These are phyloP conservation scores for Sporothrix euskadiensis DNA, from an alignment of 2,329 filamentous ascomycete species.

Conservation along the genomic window DNA sequence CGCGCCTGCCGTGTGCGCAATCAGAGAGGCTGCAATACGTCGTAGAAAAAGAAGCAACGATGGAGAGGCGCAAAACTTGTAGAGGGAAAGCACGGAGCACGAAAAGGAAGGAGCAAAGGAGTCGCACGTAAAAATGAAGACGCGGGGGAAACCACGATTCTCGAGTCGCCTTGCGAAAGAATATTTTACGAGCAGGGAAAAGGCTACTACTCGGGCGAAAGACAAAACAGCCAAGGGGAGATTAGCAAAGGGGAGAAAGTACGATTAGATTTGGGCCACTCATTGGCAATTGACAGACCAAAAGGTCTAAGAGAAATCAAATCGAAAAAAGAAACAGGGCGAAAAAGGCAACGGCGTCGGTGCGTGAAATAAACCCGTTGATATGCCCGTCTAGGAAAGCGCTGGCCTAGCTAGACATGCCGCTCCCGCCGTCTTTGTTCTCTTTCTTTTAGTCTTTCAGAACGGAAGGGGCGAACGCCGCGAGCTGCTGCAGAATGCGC, in stretches of 20 bases:
- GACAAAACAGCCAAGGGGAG: not conserved
- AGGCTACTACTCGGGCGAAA: not conserved
- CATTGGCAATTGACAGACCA: constrained; percentile 18
- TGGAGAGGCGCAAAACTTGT: not conserved
- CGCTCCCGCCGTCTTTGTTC: not conserved
- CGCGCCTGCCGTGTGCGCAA: not conserved
- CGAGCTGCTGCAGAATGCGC: not conserved
- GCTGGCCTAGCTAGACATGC: not conserved
- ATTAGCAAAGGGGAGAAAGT: constrained; percentile 8
- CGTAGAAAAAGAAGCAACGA: not conserved
- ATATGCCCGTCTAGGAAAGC: constrained; percentile 20
- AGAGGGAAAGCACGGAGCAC: not conserved
- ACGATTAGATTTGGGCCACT: not conserved
- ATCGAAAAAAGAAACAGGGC: not conserved
- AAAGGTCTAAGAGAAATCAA: constrained; percentile 19
- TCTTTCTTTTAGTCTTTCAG: not conserved
- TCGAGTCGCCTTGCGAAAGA: not conserved
- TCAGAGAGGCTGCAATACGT: not conserved
- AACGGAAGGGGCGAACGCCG: not conserved
- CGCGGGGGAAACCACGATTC: not conserved
- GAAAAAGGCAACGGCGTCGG: not conserved
- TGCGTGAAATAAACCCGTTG: constrained; percentile 27
- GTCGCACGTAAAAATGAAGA: not conserved
- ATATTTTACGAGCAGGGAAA: not conserved
- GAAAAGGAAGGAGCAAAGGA: not conserved